Evolutionary conservation across 352 stramenopile species (phyloP).

Genomic region (Phytophthora melonis): DNA sequence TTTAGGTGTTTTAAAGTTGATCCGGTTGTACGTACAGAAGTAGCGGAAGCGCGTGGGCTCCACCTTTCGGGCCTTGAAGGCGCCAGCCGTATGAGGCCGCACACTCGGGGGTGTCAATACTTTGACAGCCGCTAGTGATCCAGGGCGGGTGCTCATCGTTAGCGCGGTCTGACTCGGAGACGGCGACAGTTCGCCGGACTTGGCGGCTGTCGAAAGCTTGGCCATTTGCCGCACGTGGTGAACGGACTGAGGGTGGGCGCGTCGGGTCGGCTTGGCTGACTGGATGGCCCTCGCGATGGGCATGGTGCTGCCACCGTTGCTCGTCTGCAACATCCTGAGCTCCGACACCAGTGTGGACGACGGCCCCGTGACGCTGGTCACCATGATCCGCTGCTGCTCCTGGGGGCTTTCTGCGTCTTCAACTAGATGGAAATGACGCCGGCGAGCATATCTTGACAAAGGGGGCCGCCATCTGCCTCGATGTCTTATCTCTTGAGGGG

Average conservation of each 20-base stretch:
- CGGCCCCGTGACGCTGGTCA: slow-evolving; percentile 7
- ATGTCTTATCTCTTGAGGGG: slow-evolving; percentile 29
- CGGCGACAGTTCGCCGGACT: slow-evolving; percentile 38
- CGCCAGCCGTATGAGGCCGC: slow-evolving; percentile 58
- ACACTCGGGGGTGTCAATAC: slow-evolving; percentile 24
- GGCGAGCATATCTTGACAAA: background rate
- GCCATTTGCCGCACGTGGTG: slow-evolving; percentile 69
- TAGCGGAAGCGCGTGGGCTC: slow-evolving; percentile 84
- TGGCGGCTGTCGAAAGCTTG: slow-evolving; percentile 43
- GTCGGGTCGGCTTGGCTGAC: slow-evolving; percentile 45
- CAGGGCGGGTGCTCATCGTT: slow-evolving; percentile 28
- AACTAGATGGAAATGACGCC: slow-evolving; percentile 28
- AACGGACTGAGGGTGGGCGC: slow-evolving; percentile 37
- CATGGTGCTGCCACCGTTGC: slow-evolving; percentile 30
- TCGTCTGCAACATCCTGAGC: slow-evolving; percentile 38
- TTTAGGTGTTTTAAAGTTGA: background rate
- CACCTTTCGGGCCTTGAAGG: slow-evolving; percentile 73
- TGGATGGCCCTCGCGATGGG: slow-evolving; percentile 50
- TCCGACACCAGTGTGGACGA: slow-evolving; percentile 28
- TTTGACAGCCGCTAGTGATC: slow-evolving; percentile 19
- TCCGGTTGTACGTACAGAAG: slow-evolving; percentile 69
- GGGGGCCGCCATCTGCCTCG: slow-evolving; percentile 17
- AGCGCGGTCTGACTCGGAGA: slow-evolving; percentile 35
- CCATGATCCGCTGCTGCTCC: slow-evolving; percentile 12
- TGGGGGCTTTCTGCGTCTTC: background rate